Evolutionary conservation across 768 basidiomycete genomes (phyloP).

Genomic region (Agrocybe chaxingu): DNA sequence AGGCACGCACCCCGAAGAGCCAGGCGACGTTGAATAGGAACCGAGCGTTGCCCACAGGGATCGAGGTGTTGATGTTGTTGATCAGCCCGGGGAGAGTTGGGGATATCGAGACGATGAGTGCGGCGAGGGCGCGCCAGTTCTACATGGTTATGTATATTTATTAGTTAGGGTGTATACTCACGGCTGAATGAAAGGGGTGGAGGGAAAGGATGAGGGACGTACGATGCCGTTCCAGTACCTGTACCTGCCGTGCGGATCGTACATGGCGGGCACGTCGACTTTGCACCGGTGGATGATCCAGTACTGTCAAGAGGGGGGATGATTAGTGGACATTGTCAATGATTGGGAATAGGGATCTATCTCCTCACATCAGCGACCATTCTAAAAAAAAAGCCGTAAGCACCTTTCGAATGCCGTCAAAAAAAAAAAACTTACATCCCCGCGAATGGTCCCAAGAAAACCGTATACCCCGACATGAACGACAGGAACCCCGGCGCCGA

Average conservation of each 20-base stretch:
- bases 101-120: slow-evolving; percentile 64
- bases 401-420: neutral
- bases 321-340: neutral
- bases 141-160: slow-evolving; percentile 19
- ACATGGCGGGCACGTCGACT: slow-evolving; percentile 84
- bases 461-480: slow-evolving; percentile 83
- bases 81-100: slow-evolving; percentile 78
- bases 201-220: slow-evolving; percentile 22
- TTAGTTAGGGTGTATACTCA: too few relatives aligned
- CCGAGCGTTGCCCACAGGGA: slow-evolving; percentile 55
- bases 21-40: slow-evolving; percentile 71
- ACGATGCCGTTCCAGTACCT: slow-evolving; percentile 75
- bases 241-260: slow-evolving; percentile 76
- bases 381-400: slow-evolving; percentile 18
- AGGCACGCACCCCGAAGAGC: slow-evolving; percentile 63
- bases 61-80: slow-evolving; percentile 62
- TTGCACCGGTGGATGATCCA: slow-evolving; percentile 73
- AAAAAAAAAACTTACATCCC: slow-evolving; percentile 53
- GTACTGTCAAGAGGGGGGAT: slow-evolving; percentile 41
- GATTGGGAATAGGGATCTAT: neutral
- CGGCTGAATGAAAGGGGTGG: too few relatives aligned
- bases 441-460: slow-evolving; percentile 84
- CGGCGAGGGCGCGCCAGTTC: slow-evolving; percentile 81
- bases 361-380: slow-evolving; percentile 44
- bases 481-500: slow-evolving; percentile 65